These are phyloP conservation scores for Penicillium sp. DNA, from an alignment of 2,329 filamentous ascomycete genomes.

Conservation along the genomic window DNA sequence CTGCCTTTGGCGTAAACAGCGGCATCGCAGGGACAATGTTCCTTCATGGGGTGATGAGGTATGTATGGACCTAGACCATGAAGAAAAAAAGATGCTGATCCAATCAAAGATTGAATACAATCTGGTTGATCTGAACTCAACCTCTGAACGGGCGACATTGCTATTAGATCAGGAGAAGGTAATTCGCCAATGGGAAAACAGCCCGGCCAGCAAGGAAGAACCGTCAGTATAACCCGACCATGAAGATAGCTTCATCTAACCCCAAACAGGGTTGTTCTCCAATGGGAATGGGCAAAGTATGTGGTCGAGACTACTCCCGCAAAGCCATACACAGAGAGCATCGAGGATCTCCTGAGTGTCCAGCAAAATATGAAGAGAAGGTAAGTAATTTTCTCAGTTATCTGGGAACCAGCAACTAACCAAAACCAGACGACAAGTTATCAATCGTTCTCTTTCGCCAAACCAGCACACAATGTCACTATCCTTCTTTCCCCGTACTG, in stretches of 20 bases:
- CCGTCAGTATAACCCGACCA: not conserved
- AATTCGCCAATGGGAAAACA: constrained; percentile 1
- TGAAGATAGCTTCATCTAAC: not conserved
- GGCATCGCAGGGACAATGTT: not conserved
- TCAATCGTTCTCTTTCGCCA: constrained; percentile 6
- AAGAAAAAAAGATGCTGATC: not conserved
- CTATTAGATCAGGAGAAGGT: constrained; percentile 11
- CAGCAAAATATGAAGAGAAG: constrained; percentile 18
- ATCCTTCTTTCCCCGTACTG: constrained; percentile 5
- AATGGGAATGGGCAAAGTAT: constrained; percentile 15
- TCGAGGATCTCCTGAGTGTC: constrained; percentile 12
- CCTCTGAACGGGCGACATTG: constrained; percentile 9
- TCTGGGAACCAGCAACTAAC: not conserved
- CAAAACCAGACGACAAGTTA: constrained; percentile 3
- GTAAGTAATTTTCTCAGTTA: not conserved
- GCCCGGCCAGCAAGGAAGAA: not conserved
- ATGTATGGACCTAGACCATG: not conserved
- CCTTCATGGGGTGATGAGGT: constrained; percentile 17
- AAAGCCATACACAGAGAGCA: constrained; percentile 14
- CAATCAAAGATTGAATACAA: constrained; percentile 10
- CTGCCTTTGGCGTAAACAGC: constrained; percentile 8
- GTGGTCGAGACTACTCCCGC: constrained; percentile 17
- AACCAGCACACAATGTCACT: constrained; percentile 9
- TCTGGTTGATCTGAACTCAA: constrained; percentile 5
- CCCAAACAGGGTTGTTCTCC: constrained; percentile 3